Conservation (phyloP, 371 early-diverging fungal species). For the Mucor sp. region DNA sequence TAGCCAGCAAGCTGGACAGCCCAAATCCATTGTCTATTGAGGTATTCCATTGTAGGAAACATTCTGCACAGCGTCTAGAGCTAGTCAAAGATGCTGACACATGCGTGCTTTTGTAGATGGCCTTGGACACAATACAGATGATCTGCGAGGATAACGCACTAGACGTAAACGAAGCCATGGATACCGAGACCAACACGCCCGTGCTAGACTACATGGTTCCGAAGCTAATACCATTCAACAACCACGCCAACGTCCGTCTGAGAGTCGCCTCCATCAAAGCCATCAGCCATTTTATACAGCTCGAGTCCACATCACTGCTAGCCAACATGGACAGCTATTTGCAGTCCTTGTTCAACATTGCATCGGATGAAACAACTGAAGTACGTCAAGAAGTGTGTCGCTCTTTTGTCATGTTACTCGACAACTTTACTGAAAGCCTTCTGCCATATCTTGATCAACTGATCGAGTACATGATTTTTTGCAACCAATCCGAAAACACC, state of each 20-base stretch:
- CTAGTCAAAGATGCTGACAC: neutral
- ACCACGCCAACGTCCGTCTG: slow-evolving; percentile 66
- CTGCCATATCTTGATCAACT: slow-evolving; percentile 77
- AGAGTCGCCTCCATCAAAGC: slow-evolving; percentile 77
- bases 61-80: neutral
- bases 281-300: slow-evolving; percentile 77
- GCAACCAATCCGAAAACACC: slow-evolving; percentile 79
- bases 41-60: slow-evolving; percentile 40
- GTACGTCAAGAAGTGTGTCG: slow-evolving; percentile 89
- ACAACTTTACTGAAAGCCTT: slow-evolving; percentile 76
- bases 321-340: slow-evolving; percentile 70
- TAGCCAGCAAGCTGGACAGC: slow-evolving; percentile 71
- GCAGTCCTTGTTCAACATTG: slow-evolving; percentile 73
- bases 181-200: slow-evolving; percentile 57
- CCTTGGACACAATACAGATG: slow-evolving; percentile 82
- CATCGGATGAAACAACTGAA: slow-evolving; percentile 68
- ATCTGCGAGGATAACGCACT: slow-evolving; percentile 89
- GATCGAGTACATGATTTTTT: slow-evolving; percentile 91
- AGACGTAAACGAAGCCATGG: slow-evolving; percentile 73
- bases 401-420: slow-evolving; percentile 85
- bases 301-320: slow-evolving; percentile 64
- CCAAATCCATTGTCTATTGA: slow-evolving; percentile 69
- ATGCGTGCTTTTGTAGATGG: slow-evolving; percentile 59
- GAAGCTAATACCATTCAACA: slow-evolving; percentile 75
- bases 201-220: slow-evolving; percentile 76